Base-by-base conservation (phyloP, 1,284 basidiomycete species). In the Puccinia polysora region DNA sequence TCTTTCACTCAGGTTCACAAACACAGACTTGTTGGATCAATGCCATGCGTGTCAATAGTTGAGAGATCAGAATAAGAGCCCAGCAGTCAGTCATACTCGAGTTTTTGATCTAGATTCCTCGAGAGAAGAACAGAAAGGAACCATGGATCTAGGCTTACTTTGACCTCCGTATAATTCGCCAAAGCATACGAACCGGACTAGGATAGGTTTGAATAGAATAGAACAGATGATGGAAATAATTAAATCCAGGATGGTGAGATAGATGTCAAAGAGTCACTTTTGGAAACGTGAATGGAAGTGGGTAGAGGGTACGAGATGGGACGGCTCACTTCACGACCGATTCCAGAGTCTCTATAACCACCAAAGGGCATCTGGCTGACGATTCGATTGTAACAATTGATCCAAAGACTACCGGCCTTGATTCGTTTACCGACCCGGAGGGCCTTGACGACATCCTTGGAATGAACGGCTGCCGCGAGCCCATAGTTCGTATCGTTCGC, bases 401-500 rank as follows among this genome's bases (percentile, higher is more conserved):
- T 80, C 86, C 87, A 90, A 1, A 85, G 85, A 6, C 90, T 91
- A 40, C 93, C 93, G 2, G 91, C 90, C 76, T 90, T 85, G 75
- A 97, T 83, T 75, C 81, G 84, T 80, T 90, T 86, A 7, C 90
- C 88, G 7, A 88, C 87, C 70, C 84, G 82, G 75, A 95, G 81
- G 0, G 89, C 91, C 28, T 87, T 84, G 74, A 84, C 85, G 81
- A 95, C 80, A 82, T 96, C 85, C 76, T 86, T 84, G 43, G 89
- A 86, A 84, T 94, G 95, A 73, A 97, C 86, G 30, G 89, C 88
- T 0, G 89, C 85, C n/a, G 89, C 88, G 49, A 95, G 84, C 75
- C 94, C 94, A 81, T 95, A 86, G 77, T 83, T 80, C 0, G 88
- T 88, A 80, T 94, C 87, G 81, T 96, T 95, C 69, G 92, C 93